Base-by-base conservation (phyloP, 129 eudicot genomes). In the Helianthus tuberosus region DNA sequence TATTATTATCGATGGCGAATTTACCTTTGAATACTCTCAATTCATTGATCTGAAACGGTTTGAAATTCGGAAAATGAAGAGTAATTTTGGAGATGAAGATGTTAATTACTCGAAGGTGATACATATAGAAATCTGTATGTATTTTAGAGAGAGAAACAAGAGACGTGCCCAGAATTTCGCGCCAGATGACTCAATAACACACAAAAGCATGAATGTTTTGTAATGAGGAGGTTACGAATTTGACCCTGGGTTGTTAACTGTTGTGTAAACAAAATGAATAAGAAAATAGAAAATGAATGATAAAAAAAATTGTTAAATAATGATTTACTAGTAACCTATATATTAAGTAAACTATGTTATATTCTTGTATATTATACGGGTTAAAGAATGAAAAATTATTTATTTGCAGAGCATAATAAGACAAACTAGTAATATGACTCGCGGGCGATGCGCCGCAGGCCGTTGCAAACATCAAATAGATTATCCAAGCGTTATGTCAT, bases 131-230 rank as follows among this genome's bases (percentile, higher is more conserved):
- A 57, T 55, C 58, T 50, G 41, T 60, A 65, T 11, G 68, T 71
- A 44, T 64, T 0, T 43, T 8, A 20, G 79, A 66, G 69, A 78
- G 73, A 86, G 82, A 80, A 72, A 82, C 47, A 68, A 71, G 69
- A 60, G 88, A 85, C 84, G 81, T 85, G 63, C 83, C 88, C 84
- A 81, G 69, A 74, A 79, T 79, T 79, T 82, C 85, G 92, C 81
- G 67, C 84, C 83, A 53, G 67, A 81, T 77, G 81, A 76, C 84
- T 75, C 86, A 87, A 81, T 84, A 73, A 74, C 81, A 68, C 68
- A 69, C 72, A 75, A 44, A 64, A 41, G 60, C 50, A 25, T 20
- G 36, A 48, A 25, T 14, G 6, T 27, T 64, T 23, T 60, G 69
- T 23, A 44, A 60, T 13, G 46, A 6, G 12, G 25, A 41, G 59